Evolutionary conservation across 2,329 filamentous ascomycete species (phyloP).

Genomic region (Colletotrichum tamarilloi): DNA sequence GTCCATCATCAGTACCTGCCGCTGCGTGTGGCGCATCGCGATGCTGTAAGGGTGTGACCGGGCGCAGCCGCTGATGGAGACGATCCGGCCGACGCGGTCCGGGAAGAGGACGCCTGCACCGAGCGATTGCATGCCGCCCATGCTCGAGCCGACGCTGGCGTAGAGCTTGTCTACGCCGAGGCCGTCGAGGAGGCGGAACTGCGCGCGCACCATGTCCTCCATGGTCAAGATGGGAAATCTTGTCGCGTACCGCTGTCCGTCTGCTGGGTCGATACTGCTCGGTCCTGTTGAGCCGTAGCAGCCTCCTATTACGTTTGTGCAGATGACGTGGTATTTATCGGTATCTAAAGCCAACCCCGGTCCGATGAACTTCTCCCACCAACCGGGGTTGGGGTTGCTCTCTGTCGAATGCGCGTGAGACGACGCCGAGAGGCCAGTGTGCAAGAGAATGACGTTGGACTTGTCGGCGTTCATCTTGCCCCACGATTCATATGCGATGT

Average conservation of each 20-base stretch:
- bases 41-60: slow-evolving; percentile 97
- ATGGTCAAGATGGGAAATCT: slow-evolving; percentile 95
- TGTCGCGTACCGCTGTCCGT: slow-evolving; percentile 90
- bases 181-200: slow-evolving; percentile 87
- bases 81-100: slow-evolving; percentile 82
- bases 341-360: slow-evolving; percentile 88
- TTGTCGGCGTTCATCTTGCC: slow-evolving; percentile 81
- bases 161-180: slow-evolving; percentile 83
- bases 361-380: slow-evolving; percentile 99
- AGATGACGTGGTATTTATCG: slow-evolving; percentile 91
- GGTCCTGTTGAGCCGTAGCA: slow-evolving; percentile 97
- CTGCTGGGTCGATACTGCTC: slow-evolving; percentile 85
- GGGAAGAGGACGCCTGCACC: slow-evolving; percentile 88
- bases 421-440: slow-evolving; percentile 96
- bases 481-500: slow-evolving; percentile 95
- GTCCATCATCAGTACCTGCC: slow-evolving; percentile 99
- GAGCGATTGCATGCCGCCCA: slow-evolving; percentile 98
- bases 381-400: slow-evolving; percentile 86
- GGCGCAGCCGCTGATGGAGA: slow-evolving; percentile 93
- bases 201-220: slow-evolving; percentile 96
- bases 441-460: slow-evolving; percentile 90
- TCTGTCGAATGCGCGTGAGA: slow-evolving; percentile 96
- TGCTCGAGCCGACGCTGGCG: slow-evolving; percentile 93
- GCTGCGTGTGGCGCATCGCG: slow-evolving; percentile 97
- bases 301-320: slow-evolving; percentile 95